Percentiles rank a stretch among this genome's conserved stretches.
phyloP scores from a whole-genome alignment of 768 basidiomycete genomes.

The Sutorius australiensis region DNA sequence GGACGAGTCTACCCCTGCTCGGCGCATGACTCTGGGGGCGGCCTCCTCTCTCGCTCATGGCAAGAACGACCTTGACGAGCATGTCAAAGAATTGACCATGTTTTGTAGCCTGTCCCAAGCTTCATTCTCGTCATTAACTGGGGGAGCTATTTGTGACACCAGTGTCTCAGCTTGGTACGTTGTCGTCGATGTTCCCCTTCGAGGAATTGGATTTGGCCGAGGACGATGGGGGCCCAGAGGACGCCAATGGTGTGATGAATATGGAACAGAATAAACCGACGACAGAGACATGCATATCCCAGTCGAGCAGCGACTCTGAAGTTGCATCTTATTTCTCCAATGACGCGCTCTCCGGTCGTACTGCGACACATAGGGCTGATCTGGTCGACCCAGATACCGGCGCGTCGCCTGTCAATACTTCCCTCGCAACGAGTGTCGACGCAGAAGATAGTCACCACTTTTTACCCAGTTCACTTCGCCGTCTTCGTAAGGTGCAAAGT shows the following conservation, averaged over 20 bases:
- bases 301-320: not conserved
- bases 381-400: not conserved
- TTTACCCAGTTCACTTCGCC: not conserved
- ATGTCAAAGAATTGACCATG: not conserved
- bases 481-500: slow-evolving; percentile 17
- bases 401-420: slow-evolving; percentile 6
- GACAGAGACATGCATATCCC: not conserved
- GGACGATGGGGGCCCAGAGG: not conserved
- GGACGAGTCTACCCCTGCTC: not conserved
- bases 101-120: not conserved
- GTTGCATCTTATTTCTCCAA: slow-evolving; percentile 5
- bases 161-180: not conserved
- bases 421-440: slow-evolving; percentile 21
- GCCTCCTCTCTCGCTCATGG: not conserved
- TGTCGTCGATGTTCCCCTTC: not conserved
- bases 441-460: not conserved
- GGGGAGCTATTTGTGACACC: not conserved
- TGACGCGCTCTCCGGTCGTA: slow-evolving; percentile 2
- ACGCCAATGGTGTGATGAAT: not conserved
- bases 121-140: not conserved
- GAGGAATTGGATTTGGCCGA: slow-evolving; percentile 1
- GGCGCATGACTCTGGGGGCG: not conserved
- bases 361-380: not conserved
- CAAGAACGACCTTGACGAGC: not conserved
- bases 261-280: not conserved